phyloP scores from a whole-genome alignment of 805 yeast species.

The Ogataea pignaliae region DNA sequence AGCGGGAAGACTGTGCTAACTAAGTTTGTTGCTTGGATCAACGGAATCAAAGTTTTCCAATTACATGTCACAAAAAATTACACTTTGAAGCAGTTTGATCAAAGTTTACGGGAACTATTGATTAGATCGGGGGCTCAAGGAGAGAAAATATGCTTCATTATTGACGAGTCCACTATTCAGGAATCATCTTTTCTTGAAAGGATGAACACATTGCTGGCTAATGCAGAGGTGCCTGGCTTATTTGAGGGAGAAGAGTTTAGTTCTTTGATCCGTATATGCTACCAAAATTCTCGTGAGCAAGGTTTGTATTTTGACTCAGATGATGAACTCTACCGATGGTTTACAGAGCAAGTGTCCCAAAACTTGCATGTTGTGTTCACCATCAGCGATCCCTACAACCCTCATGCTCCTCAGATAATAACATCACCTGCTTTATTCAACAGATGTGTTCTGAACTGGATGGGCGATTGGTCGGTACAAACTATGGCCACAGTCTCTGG shows the following conservation, averaged over 20 bases:
- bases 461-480: conserved; percentile 72
- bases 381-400: conserved; percentile 47
- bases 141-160: conserved; percentile 61
- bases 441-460: conserved; percentile 83
- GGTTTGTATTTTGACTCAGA: conserved; percentile 63
- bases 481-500: conserved; percentile 49
- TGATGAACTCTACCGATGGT: conserved; percentile 74
- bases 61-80: conserved; percentile 54
- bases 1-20: conserved; percentile 77
- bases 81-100: conserved; percentile 61
- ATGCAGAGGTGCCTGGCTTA: conserved; percentile 87
- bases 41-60: conserved; percentile 62
- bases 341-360: conserved; percentile 56
- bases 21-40: conserved; percentile 88
- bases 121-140: conserved; percentile 47
- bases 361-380: conserved; percentile 85
- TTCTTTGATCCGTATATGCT: conserved; percentile 48
- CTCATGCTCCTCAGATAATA: conserved; percentile 40
- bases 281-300: conserved; percentile 50
- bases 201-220: conserved; percentile 90
- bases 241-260: conserved; percentile 70
- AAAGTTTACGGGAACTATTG: conserved; percentile 51
- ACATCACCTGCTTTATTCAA: conserved; percentile 88
- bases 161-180: conserved; percentile 75
- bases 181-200: conserved; percentile 81